phyloP scores from a whole-genome alignment of 176 grass and related monocot genomes.

The Bolboschoenus planiculmis region DNA sequence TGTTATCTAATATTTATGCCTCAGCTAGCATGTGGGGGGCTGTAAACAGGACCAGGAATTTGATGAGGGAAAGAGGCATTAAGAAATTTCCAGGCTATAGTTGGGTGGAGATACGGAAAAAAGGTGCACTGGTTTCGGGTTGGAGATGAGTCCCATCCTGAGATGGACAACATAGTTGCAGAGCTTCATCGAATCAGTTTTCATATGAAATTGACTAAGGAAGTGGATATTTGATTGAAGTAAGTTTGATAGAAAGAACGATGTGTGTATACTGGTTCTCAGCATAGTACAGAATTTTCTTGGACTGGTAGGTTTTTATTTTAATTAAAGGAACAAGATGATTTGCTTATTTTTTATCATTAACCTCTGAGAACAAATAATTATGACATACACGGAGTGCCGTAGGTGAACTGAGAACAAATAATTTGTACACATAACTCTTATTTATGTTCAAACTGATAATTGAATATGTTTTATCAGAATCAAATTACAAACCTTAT shows the following conservation, averaged over 20 bases:
- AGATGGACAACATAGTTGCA: conserved; percentile 43
- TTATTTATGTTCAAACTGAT: neutral
- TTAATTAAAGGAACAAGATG: neutral
- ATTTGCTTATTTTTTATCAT: neutral
- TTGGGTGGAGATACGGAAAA: conserved; percentile 72
- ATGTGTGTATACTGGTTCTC: neutral
- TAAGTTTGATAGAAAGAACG: neutral
- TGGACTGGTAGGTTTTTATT: neutral
- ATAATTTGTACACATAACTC: neutral
- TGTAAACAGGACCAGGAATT: conserved; percentile 59
- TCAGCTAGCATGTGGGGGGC: conserved; percentile 73
- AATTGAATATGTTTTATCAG: conserved; percentile 6
- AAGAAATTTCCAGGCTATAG: conserved; percentile 90
- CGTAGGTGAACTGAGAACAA: neutral
- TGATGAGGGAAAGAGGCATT: conserved; percentile 76
- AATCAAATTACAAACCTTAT: conserved; percentile 11
- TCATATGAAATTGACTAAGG: conserved; percentile 63
- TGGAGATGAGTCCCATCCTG: conserved; percentile 76
- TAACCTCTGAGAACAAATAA: neutral
- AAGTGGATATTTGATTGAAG: conserved; percentile 21
- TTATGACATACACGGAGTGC: neutral
- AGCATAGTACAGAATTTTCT: neutral
- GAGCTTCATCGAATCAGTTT: conserved; percentile 67
- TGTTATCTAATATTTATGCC: conserved; percentile 94
- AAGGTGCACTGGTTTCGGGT: conserved; percentile 80